phyloP scores from a whole-genome alignment of 2,329 filamentous ascomycete genomes.

The Iodosphaeria phyllophila region DNA sequence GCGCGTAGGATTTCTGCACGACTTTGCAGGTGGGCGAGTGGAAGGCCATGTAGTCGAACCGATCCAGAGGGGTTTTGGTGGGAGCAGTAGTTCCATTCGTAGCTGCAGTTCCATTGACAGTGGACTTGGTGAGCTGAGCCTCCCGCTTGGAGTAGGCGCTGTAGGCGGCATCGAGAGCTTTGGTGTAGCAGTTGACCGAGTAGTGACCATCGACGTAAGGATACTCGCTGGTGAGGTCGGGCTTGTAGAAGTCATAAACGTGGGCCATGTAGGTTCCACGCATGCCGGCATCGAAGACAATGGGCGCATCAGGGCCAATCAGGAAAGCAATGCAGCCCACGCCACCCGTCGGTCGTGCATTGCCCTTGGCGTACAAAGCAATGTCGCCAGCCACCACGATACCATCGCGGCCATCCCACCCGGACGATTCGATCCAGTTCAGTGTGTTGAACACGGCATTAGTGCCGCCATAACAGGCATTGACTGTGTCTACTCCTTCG shows the following conservation, averaged over 20 bases:
- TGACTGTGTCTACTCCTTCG: conserved; percentile 68
- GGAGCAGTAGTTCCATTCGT: conserved; percentile 17
- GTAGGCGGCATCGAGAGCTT: conserved; percentile 67
- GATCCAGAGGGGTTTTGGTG: conserved; percentile 49
- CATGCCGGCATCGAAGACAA: conserved; percentile 62
- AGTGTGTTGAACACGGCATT: conserved; percentile 69
- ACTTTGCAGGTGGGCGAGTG: conserved; percentile 78
- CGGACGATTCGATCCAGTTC: conserved; percentile 76
- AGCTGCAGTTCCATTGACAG: conserved; percentile 33
- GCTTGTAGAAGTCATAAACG: conserved; percentile 84
- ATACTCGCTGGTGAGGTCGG: conserved; percentile 73
- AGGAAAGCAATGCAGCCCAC: conserved; percentile 65
- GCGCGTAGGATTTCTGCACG: conserved; percentile 69
- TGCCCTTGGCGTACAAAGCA: conserved; percentile 70
- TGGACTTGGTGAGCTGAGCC: conserved; percentile 28
- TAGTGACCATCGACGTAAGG: conserved; percentile 72
- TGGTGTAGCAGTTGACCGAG: conserved; percentile 65
- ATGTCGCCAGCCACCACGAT: conserved; percentile 71
- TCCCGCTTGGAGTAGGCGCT: conserved; percentile 64
- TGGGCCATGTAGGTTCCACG: conserved; percentile 68
- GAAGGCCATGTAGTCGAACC: conserved; percentile 71
- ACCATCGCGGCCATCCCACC: conserved; percentile 68
- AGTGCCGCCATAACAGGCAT: conserved; percentile 75
- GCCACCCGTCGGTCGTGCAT: conserved; percentile 64
- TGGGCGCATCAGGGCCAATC: conserved; percentile 58